A percentile compares a stretch with the other conserved stretches of the same genome.
Evolutionary conservation across 2,329 filamentous ascomycete genomes (phyloP).

Genomic region (Sporothrix euskadiensis): DNA sequence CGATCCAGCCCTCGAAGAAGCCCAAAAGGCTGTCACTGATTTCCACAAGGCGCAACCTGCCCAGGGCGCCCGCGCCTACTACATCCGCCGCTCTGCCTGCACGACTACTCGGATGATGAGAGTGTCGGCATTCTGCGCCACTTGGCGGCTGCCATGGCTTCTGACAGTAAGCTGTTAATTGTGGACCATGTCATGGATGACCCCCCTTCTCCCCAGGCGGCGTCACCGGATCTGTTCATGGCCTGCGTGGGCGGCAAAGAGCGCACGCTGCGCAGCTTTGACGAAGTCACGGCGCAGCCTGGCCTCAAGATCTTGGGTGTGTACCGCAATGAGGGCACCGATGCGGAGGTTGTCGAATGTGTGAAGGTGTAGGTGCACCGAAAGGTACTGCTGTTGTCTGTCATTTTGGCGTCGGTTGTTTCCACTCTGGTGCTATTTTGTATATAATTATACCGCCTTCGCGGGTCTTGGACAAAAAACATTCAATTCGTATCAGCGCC

Average conservation of each 20-base stretch:
- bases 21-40: slow-evolving; percentile 32
- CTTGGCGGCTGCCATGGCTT: slow-evolving; percentile 38
- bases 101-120: slow-evolving; percentile 43
- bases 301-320: slow-evolving; percentile 32
- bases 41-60: slow-evolving; percentile 41
- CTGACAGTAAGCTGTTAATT: slow-evolving; percentile 36
- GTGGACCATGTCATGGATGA: slow-evolving; percentile 34
- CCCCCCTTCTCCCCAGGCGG: slow-evolving; percentile 28
- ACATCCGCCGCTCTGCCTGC: slow-evolving; percentile 41
- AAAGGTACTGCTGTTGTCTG: background rate
- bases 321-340: slow-evolving; percentile 28
- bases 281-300: slow-evolving; percentile 27
- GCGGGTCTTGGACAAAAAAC: background rate
- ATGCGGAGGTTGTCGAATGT: slow-evolving; percentile 34
- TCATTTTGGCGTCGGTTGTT: background rate
- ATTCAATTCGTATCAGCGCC: background rate
- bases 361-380: slow-evolving; percentile 24
- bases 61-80: slow-evolving; percentile 28
- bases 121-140: slow-evolving; percentile 39
- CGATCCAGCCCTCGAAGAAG: background rate
- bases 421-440: background rate
- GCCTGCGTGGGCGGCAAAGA: slow-evolving; percentile 35
- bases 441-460: background rate
- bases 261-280: slow-evolving; percentile 33
- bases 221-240: slow-evolving; percentile 35